phyloP scores from a whole-genome alignment of 2,329 filamentous ascomycete genomes.

The Alternaria sp. region DNA sequence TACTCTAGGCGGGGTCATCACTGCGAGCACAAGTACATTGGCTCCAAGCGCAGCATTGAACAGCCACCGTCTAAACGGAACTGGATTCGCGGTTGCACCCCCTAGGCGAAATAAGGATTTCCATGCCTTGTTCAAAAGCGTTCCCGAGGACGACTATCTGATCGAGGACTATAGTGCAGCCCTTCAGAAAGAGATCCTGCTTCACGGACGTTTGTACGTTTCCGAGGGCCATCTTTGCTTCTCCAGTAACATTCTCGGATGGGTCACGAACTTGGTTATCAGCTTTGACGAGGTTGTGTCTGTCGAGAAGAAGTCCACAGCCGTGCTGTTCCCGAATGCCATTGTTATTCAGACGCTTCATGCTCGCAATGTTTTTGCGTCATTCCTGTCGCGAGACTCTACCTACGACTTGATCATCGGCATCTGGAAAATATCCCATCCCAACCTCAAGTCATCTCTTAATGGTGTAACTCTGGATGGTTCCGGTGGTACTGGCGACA shows the following conservation, averaged over 20 bases:
- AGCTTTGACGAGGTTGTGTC: constrained; percentile 98
- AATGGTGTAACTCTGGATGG: constrained; percentile 87
- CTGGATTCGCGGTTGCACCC: constrained; percentile 94
- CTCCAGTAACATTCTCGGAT: constrained; percentile 97
- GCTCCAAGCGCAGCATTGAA: constrained; percentile 68
- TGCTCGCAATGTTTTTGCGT: constrained; percentile 94
- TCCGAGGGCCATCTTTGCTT: constrained; percentile 98
- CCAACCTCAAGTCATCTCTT: constrained; percentile 86
- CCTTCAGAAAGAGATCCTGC: constrained; percentile 90
- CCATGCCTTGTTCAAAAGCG: constrained; percentile 91
- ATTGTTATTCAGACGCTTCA: constrained; percentile 96
- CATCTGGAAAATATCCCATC: constrained; percentile 97
- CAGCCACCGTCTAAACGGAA: constrained; percentile 84
- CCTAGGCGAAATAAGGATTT: constrained; percentile 97
- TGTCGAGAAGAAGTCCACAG: constrained; percentile 95
- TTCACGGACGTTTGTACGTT: constrained; percentile 92
- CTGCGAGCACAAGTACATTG: constrained; percentile 74
- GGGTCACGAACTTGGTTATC: constrained; percentile 97
- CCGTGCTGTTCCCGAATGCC: constrained; percentile 94
- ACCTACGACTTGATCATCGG: constrained; percentile 97
- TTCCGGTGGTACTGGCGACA: constrained; percentile 75
- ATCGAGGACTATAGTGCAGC: constrained; percentile 99
- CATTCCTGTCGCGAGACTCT: constrained; percentile 90
- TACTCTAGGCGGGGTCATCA: constrained; percentile 76
- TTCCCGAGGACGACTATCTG: constrained; percentile 96